These are phyloP conservation scores for Dorcoceras hygrometricum DNA, from an alignment of 257 asterid genomes.

Conservation along the genomic window DNA sequence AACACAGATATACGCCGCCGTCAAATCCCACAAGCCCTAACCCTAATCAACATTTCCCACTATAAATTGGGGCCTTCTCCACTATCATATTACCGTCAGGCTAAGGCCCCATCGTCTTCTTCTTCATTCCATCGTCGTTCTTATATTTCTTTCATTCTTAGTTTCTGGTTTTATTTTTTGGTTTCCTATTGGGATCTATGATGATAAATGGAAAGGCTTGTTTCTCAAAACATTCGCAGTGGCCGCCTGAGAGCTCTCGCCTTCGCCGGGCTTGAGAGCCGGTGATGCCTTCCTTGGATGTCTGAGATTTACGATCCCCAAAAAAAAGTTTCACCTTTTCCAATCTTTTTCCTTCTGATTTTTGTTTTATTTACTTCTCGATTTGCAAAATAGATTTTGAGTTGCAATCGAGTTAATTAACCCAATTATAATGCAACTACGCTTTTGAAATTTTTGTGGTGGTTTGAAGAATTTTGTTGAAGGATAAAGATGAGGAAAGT, in stretches of 20 bases:
- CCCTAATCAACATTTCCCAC: neutral
- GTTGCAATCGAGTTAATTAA: too few relatives aligned
- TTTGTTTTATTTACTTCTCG: neutral
- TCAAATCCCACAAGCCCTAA: neutral
- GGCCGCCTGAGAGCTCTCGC: slow-evolving; percentile 43
- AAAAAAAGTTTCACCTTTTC: too few relatives aligned
- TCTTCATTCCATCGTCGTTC: neutral
- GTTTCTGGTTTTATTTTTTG: neutral
- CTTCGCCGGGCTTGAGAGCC: slow-evolving; percentile 43
- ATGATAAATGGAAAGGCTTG: slow-evolving; percentile 36
- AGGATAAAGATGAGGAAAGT: neutral
- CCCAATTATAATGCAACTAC: too few relatives aligned
- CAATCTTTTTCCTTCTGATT: neutral
- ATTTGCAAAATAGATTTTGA: too few relatives aligned
- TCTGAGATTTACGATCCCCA: slow-evolving; percentile 18
- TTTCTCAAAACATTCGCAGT: slow-evolving; percentile 41
- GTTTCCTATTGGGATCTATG: slow-evolving; percentile 11
- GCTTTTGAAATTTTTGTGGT: too few relatives aligned
- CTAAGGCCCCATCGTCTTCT: neutral
- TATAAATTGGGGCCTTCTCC: neutral
- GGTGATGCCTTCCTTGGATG: slow-evolving; percentile 48
- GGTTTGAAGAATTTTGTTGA: neutral
- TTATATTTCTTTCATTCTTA: too few relatives aligned
- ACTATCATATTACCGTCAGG: neutral
- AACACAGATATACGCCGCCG: too few relatives aligned